Base-by-base conservation (phyloP, 345 rosid species). In the Acer negundo region DNA sequence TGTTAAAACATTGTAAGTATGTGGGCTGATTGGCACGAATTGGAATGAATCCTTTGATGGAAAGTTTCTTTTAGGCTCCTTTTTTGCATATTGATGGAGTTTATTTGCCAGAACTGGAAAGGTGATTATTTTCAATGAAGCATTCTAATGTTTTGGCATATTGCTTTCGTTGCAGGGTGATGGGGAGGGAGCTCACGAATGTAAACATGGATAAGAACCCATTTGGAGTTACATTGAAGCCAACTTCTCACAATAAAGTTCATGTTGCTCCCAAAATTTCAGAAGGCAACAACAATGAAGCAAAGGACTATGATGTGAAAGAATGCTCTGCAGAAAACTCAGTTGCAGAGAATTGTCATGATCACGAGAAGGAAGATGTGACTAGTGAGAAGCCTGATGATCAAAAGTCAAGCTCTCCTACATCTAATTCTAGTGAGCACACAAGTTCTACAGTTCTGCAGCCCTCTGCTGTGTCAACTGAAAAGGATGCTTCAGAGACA, bases 151-250 rank as follows among this genome's bases (percentile, higher is more conserved):
- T 19, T 46, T 80, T 24, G 28, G 65, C 66, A 24, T 65, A 42
- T 44, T 10, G 17, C 35, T 64, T 65, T 49, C 46, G 15, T 12
- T 79, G 87, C 86, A 94, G 97, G 84, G 81, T 82, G 80, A 95
- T 95, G 98, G 97, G 97, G 75, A 88, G 89, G 82, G 91, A 90
- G 75, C 87, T 88, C 75, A 81, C 80, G 59, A 85, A 82, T 70
- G 87, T 86, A 71, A 87, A 83, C 75, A 85, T 85, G 92, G 95
- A 91, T 72, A 87, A 83, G 78, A 93, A 84, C 67, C 78, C 85
- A 2, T 87, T 86, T 67, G 91, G 92, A 61, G 81, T 77, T 76
- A 77, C 73, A 2, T 61, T 69, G 65, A 85, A 78, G 38, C 40
- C 83, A 16, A 84, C 70, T 15, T 78, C 89, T 58, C 82, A 47